Percentiles rank a stretch among this genome's conserved stretches.
Evolutionary conservation across 345 rosid species (phyloP).

Genomic region (Sisymbrium irio): DNA sequence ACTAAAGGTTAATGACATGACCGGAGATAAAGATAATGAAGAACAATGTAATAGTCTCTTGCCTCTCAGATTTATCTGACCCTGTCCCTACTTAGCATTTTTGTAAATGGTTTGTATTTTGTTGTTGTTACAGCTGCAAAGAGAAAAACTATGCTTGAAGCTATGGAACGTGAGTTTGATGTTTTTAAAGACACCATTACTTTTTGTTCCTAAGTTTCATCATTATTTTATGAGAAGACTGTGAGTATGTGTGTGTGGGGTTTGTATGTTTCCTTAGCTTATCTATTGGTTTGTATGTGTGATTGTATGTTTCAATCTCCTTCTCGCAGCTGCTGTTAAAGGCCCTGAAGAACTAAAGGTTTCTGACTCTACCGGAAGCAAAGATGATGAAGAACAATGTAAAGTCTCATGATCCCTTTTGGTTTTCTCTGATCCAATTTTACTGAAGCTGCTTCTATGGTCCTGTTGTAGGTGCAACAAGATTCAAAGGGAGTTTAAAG

Average conservation of each 20-base stretch:
- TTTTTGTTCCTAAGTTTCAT: not conserved
- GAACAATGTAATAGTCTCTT: slow-evolving; percentile 16
- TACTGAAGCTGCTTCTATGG: slow-evolving; percentile 4
- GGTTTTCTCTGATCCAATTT: not conserved
- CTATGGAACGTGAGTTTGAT: slow-evolving; percentile 30
- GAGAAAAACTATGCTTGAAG: slow-evolving; percentile 29
- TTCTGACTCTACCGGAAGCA: not conserved
- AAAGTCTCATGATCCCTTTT: slow-evolving; percentile 6
- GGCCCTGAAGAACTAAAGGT: slow-evolving; percentile 12
- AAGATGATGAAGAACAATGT: slow-evolving; percentile 26
- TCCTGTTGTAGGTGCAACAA: slow-evolving; percentile 24
- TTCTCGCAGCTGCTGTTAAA: slow-evolving; percentile 17
- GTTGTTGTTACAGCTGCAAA: slow-evolving; percentile 27
- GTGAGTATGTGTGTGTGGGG: not conserved
- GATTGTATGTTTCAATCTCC: not conserved
- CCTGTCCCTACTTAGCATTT: not conserved
- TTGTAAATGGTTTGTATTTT: not conserved
- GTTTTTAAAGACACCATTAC: slow-evolving; percentile 8
- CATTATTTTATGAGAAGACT: not conserved
- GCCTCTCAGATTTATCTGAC: not conserved
- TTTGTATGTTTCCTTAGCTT: not conserved
- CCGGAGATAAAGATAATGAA: not conserved
- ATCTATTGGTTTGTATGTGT: not conserved
- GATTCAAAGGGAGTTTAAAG: too few species aligned
- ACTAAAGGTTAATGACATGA: slow-evolving; percentile 26